Base-by-base conservation (phyloP, 768 basidiomycete species). In the Xerocomus spinulosus region DNA sequence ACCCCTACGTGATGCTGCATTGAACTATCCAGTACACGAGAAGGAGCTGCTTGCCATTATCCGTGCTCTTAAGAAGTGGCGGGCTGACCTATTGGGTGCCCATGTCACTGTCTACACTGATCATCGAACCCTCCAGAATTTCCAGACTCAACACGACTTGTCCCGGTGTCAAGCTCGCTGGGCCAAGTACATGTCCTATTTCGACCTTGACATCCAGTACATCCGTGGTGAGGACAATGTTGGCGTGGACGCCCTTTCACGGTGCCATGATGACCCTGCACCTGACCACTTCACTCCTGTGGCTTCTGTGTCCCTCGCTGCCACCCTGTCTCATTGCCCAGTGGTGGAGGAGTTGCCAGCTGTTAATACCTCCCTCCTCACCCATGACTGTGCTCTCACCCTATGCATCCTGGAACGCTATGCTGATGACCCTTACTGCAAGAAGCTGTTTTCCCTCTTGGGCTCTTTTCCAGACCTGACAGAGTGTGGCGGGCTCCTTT, bases 211-310 rank as follows among this genome's bases (percentile, higher is more conserved):
- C 0, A 51, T 46, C 25, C 44, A 0, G 1, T 57, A 34, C 44
- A 44, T 39, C 59, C 41, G 55, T 0, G 76, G 75, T 0, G 53
- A 56, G 1, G 62, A 68, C 12, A 57, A 55, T 12, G 10, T 64
- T 0, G 50, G 71, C 0, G 66, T 70, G 0, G 74, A 79, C 55
- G 67, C 72, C 0, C 53, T 79, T 4, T 77, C 73, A 0, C 25
- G 24, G 25, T 25, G 14, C 5, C 5, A 3, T 18, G 29, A 38
- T 32, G 21, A 21, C n/a, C n/a, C n/a, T n/a, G n/a, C n/a, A n/a
- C n/a, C n/a, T n/a, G n/a, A n/a, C n/a, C n/a, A n/a, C n/a, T n/a
- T n/a, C n/a, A n/a, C n/a, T n/a, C n/a, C n/a, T n/a, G n/a, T n/a
- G n/a, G n/a, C n/a, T n/a, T n/a, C n/a, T n/a, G n/a, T n/a, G n/a